phyloP scores from a whole-genome alignment of 2,329 filamentous ascomycete genomes.

The Aspergillus novoparasiticus region DNA sequence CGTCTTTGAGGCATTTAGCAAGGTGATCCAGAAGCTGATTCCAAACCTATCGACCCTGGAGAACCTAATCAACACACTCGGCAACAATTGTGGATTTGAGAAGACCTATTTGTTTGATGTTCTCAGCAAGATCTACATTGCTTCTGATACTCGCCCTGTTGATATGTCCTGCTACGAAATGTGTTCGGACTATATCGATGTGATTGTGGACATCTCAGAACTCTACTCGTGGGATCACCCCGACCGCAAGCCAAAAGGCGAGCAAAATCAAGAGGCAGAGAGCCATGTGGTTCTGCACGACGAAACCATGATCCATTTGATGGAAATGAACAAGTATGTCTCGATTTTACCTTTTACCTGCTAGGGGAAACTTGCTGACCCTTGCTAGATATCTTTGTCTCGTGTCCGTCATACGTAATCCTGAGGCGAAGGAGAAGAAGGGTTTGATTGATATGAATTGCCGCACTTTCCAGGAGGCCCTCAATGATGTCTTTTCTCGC shows the following conservation, averaged over 20 bases:
- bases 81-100: conserved; percentile 90
- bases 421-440: conserved; percentile 65
- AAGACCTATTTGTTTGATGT: conserved; percentile 99
- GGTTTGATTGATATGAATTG: conserved; percentile 69
- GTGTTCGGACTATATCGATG: conserved; percentile 97
- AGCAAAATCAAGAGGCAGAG: conserved; percentile 59
- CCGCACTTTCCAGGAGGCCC: conserved; percentile 63
- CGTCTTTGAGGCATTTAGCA: conserved; percentile 97
- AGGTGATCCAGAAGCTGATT: conserved; percentile 97
- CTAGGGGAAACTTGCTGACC: conserved; percentile 17
- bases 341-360: neutral
- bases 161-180: conserved; percentile 98
- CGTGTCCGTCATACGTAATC: conserved; percentile 66
- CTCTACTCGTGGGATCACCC: conserved; percentile 78
- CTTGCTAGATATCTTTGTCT: conserved; percentile 60
- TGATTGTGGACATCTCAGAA: conserved; percentile 95
- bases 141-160: conserved; percentile 87
- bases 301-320: conserved; percentile 64
- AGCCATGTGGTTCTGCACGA: conserved; percentile 65
- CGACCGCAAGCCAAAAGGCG: conserved; percentile 43
- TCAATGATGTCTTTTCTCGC: conserved; percentile 63
- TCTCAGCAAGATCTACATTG: conserved; percentile 97
- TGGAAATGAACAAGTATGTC: conserved; percentile 67
- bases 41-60: conserved; percentile 91
- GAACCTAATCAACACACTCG: conserved; percentile 89